phyloP scores from a whole-genome alignment of 225 moss, liverwort and hornwort species.

The Sphagnum contortum region DNA sequence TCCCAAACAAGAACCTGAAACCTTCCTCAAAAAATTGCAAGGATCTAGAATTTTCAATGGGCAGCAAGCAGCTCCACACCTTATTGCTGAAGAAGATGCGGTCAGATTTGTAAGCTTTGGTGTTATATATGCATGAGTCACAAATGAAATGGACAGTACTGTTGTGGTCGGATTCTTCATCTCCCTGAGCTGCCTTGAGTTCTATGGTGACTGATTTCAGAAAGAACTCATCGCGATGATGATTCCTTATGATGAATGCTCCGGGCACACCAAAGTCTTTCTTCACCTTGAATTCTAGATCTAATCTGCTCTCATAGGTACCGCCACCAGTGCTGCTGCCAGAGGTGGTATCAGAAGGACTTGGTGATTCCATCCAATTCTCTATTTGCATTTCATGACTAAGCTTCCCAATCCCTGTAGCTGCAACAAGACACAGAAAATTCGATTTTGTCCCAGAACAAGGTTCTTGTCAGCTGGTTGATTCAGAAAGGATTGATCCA shows the following conservation, averaged over 20 bases:
- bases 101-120: constrained; percentile 24
- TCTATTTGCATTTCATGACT: constrained; percentile 28
- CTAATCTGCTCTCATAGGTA: constrained; percentile 18
- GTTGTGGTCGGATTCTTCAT: not conserved
- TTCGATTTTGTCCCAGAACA: not conserved
- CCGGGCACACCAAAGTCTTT: constrained; percentile 52
- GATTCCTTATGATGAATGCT: constrained; percentile 43
- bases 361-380: constrained; percentile 24
- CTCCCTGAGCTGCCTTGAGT: constrained; percentile 4
- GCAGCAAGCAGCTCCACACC: constrained; percentile 12
- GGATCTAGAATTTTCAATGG: not conserved
- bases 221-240: constrained; percentile 61
- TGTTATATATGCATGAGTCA: constrained; percentile 54
- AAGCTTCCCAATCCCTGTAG: constrained; percentile 15
- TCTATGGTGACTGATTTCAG: constrained; percentile 43
- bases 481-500: not conserved
- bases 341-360: constrained; percentile 12
- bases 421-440: constrained; percentile 8
- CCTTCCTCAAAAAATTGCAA: not conserved
- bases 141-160: constrained; percentile 40
- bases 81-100: constrained; percentile 56
- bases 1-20: not conserved
- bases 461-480: not conserved
- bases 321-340: too few species aligned
- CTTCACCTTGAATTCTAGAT: constrained; percentile 36